Evolutionary conservation across 306 rosid genomes (phyloP).

Genomic region (Acacia confusa): DNA sequence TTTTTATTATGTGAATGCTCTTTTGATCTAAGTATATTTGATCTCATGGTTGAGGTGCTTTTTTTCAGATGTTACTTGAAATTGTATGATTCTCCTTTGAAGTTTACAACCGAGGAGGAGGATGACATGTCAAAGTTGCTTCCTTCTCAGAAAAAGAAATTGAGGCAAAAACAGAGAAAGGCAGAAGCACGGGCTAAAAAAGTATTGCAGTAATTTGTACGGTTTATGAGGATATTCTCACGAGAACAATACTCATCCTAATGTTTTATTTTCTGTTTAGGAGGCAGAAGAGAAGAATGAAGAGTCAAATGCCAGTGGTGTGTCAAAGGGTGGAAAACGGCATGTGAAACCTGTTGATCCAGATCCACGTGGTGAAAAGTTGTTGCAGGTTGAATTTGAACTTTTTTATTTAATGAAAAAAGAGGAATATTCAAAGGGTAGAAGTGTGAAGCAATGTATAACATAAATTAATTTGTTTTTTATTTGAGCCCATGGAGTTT

Average conservation of each 20-base stretch:
- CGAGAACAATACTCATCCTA: not conserved
- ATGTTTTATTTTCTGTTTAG: constrained; percentile 46
- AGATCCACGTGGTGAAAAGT: constrained; percentile 90
- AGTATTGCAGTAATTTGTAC: constrained; percentile 37
- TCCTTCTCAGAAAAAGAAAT: constrained; percentile 95
- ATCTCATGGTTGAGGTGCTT: constrained; percentile 37
- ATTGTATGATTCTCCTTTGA: constrained; percentile 83
- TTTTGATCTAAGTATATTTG: not conserved
- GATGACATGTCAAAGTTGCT: constrained; percentile 76
- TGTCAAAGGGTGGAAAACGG: constrained; percentile 82
- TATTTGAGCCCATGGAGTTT: not conserved
- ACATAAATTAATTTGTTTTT: not conserved
- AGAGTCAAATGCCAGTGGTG: constrained; percentile 59
- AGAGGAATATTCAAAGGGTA: not conserved
- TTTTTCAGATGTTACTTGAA: constrained; percentile 73
- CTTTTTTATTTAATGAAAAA: not conserved
- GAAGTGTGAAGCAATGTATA: not conserved
- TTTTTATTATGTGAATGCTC: not conserved
- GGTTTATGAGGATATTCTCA: not conserved
- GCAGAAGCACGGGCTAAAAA: constrained; percentile 96
- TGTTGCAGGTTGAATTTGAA: constrained; percentile 66
- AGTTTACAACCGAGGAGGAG: constrained; percentile 75
- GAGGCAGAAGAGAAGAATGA: constrained; percentile 92
- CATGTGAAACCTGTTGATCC: constrained; percentile 88
- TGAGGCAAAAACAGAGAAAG: constrained; percentile 95